Conservation (phyloP, 192 early-diverging fungal species). For the Umbelopsis sp. region DNA sequence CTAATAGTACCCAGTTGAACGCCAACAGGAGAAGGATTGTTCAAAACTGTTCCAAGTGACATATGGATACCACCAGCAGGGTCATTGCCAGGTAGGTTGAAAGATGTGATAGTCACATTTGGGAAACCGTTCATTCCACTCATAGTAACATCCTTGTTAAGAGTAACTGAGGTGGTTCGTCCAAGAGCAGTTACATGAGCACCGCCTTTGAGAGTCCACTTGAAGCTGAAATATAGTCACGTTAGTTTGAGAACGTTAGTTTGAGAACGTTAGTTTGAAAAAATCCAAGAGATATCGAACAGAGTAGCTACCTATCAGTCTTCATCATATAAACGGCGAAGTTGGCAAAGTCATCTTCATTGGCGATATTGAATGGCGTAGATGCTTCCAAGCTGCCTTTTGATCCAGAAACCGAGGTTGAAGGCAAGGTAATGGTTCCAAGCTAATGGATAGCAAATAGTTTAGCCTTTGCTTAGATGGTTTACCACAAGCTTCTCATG, state of each 20-base stretch:
- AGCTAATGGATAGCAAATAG: conserved; percentile 12
- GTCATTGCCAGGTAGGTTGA: conserved; percentile 56
- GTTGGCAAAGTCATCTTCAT: conserved; percentile 41
- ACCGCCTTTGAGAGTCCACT: conserved; percentile 44
- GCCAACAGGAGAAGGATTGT: conserved; percentile 57
- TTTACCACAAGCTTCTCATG: background rate
- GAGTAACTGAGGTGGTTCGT: conserved; percentile 42
- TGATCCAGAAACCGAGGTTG: conserved; percentile 43
- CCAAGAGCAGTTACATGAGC: conserved; percentile 48
- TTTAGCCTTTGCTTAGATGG: background rate
- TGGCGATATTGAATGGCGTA: conserved; percentile 33
- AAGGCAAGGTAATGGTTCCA: conserved; percentile 39
- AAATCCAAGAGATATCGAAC: too few relatives aligned
- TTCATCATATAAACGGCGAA: conserved; percentile 49
- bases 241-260: background rate
- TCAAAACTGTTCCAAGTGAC: conserved; percentile 53
- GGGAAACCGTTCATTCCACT: conserved; percentile 60
- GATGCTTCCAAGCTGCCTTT: conserved; percentile 28
- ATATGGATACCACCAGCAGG: conserved; percentile 60
- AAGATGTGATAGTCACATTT: conserved; percentile 50
- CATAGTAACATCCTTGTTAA: conserved; percentile 48
- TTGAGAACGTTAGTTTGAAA: too few relatives aligned
- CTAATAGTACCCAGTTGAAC: conserved; percentile 58
- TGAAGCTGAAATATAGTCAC: conserved; percentile 21
- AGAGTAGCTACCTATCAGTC: conserved; percentile 34